A percentile compares a stretch with the other conserved stretches of the same genome.
These are phyloP conservation scores for Sequoiadendron giganteum DNA, from an alignment of 75 land plant species.

Conservation along the genomic window DNA sequence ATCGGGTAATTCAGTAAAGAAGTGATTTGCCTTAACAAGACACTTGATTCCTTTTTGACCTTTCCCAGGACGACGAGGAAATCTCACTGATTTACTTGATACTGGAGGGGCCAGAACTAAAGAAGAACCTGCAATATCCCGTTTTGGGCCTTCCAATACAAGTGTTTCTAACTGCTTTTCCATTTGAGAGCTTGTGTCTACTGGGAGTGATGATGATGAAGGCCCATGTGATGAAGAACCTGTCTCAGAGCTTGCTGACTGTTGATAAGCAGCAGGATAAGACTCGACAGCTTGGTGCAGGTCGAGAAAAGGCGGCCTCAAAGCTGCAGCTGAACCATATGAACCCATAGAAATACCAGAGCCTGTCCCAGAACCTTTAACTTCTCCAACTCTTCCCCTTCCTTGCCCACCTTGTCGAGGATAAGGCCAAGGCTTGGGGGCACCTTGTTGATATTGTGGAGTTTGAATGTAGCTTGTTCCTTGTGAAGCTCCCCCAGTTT, in stretches of 20 bases:
- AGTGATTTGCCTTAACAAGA: conserved; percentile 56
- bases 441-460: background rate
- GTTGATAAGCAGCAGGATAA: background rate
- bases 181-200: background rate
- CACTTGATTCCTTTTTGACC: conserved; percentile 37
- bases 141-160: background rate
- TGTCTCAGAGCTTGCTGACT: background rate
- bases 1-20: conserved; percentile 53
- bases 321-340: background rate
- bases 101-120: conserved; percentile 22
- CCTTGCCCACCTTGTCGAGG: background rate
- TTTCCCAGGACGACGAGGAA: conserved; percentile 51
- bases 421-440: background rate
- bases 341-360: background rate
- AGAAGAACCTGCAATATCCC: background rate
- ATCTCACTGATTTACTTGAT: conserved; percentile 38
- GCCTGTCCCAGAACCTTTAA: background rate
- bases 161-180: conserved; percentile 9
- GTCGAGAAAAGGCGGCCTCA: background rate
- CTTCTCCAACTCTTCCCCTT: conserved; percentile 7
- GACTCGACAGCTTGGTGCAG: conserved; percentile 4
- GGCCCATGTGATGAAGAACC: background rate
- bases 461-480: background rate
- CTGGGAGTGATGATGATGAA: conserved; percentile 5
- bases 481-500: background rate